phyloP scores from a whole-genome alignment of 2,329 filamentous ascomycete species.

The Pseudocercospora musae region DNA sequence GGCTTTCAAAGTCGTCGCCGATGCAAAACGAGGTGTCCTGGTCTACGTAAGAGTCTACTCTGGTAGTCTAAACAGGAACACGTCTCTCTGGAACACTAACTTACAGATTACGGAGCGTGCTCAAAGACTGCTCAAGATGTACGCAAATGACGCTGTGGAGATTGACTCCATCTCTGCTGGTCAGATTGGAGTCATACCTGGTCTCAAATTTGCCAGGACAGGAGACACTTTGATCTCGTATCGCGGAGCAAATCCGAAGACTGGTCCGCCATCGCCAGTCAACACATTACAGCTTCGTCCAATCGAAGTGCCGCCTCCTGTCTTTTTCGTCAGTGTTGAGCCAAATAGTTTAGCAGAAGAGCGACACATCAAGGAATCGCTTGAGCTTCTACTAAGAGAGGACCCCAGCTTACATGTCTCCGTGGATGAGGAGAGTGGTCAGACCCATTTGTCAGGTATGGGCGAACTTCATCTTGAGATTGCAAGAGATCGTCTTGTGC shows the following conservation, averaged over 20 bases:
- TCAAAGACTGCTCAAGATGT: constrained; percentile 81
- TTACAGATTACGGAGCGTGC: constrained; percentile 75
- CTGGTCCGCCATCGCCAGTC: constrained; percentile 64
- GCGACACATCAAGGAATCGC: constrained; percentile 71
- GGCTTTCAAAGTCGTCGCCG: constrained; percentile 91
- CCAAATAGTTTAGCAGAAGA: constrained; percentile 73
- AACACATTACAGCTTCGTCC: constrained; percentile 78
- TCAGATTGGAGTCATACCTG: constrained; percentile 90
- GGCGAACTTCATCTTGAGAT: constrained; percentile 94
- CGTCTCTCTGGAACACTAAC: constrained; percentile 81
- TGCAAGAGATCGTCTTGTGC: constrained; percentile 79
- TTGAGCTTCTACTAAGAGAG: constrained; percentile 78
- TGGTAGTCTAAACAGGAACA: constrained; percentile 70
- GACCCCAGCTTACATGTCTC: constrained; percentile 87
- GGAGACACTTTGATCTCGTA: constrained; percentile 87
- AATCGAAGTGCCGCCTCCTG: constrained; percentile 84
- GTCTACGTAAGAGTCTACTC: constrained; percentile 93
- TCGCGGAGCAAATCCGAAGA: constrained; percentile 57
- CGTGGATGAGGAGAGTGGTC: constrained; percentile 83
- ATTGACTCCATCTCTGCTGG: constrained; percentile 76
- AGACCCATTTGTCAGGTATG: constrained; percentile 93
- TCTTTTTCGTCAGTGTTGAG: constrained; percentile 95
- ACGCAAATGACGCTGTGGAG: constrained; percentile 81
- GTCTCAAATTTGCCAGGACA: constrained; percentile 85
- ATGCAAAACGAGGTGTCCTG: constrained; percentile 78